A percentile compares a stretch with the other conserved stretches of the same genome.
Evolutionary conservation across 1,139 yeast species (phyloP).

Genomic region (Pichia sp.): DNA sequence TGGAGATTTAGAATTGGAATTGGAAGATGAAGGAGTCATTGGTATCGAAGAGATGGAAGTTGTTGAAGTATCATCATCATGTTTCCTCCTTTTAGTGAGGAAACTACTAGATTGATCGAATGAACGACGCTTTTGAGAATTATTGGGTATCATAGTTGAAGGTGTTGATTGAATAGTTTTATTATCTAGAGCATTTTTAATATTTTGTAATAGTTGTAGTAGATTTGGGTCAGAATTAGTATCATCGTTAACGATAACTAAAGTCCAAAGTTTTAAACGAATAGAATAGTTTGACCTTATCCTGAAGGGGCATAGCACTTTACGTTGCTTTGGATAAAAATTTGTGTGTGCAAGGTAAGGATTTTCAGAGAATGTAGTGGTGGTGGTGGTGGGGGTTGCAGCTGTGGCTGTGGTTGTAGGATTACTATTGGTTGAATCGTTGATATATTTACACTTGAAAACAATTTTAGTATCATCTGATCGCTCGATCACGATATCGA

Average conservation of each 20-base stretch:
- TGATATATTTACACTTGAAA: conserved; percentile 51
- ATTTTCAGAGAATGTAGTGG: too few relatives aligned
- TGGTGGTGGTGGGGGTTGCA: neutral
- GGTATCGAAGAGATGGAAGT: too few relatives aligned
- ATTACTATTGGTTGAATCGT: conserved; percentile 14
- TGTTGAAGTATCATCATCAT: too few relatives aligned
- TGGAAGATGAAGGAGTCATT: too few relatives aligned
- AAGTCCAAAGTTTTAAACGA: conserved; percentile 49
- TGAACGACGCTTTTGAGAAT: too few relatives aligned
- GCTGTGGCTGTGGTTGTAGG: neutral
- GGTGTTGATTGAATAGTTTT: too few relatives aligned
- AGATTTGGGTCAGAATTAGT: conserved; percentile 32
- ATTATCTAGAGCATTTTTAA: neutral
- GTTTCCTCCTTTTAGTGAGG: too few relatives aligned
- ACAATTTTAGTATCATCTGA: conserved; percentile 63
- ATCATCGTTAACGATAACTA: conserved; percentile 50
- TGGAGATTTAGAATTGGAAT: neutral
- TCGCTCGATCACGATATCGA: conserved; percentile 59
- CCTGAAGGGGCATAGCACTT: conserved; percentile 53
- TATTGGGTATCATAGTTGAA: too few relatives aligned
- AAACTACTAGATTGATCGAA: too few relatives aligned
- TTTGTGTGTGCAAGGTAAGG: too few relatives aligned
- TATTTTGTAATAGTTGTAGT: conserved; percentile 9
- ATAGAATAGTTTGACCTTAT: conserved; percentile 60
- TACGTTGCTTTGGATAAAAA: too few relatives aligned